Conservation (phyloP, 495 filamentous ascomycete species). For the Beverwykella pulmonaria region DNA sequence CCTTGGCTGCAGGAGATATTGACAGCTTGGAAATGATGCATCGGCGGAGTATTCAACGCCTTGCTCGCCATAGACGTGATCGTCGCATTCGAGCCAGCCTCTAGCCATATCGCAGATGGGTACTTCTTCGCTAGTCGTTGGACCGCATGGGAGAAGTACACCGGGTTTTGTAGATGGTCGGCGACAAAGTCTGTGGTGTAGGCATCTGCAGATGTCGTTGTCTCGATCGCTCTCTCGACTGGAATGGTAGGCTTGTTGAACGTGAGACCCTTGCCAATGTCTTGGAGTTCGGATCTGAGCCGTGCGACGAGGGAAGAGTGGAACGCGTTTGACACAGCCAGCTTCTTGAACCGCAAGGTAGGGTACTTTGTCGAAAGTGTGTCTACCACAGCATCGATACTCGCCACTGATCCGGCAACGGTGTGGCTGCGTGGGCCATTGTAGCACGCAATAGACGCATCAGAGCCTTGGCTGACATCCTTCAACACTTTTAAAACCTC, state of each 20-base stretch:
- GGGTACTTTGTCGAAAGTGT: not conserved
- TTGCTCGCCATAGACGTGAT: constrained; percentile 35
- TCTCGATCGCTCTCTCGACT: constrained; percentile 19
- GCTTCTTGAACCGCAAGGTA: not conserved
- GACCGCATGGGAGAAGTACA: constrained; percentile 36
- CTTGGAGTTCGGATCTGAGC: constrained; percentile 16
- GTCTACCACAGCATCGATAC: not conserved
- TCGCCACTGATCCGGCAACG: constrained; percentile 7
- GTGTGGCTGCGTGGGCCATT: constrained; percentile 30
- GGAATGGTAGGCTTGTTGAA: constrained; percentile 33
- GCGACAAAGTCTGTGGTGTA: constrained; percentile 20
- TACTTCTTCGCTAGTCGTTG: constrained; percentile 29
- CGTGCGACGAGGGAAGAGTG: constrained; percentile 34
- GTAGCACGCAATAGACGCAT: constrained; percentile 26
- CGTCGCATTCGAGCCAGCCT: constrained; percentile 36
- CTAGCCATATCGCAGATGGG: constrained; percentile 28
- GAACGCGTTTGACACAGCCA: constrained; percentile 37
- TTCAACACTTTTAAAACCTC: not conserved
- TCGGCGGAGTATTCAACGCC: constrained; percentile 6
- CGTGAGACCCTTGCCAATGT: constrained; percentile 23
- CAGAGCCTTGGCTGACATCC: not conserved
- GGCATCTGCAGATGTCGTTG: not conserved
- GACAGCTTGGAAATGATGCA: constrained; percentile 29
- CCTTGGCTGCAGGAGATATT: not conserved
- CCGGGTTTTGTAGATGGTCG: constrained; percentile 29